Evolutionary conservation across 805 yeast genomes (phyloP).

Genomic region (Candida germanica): DNA sequence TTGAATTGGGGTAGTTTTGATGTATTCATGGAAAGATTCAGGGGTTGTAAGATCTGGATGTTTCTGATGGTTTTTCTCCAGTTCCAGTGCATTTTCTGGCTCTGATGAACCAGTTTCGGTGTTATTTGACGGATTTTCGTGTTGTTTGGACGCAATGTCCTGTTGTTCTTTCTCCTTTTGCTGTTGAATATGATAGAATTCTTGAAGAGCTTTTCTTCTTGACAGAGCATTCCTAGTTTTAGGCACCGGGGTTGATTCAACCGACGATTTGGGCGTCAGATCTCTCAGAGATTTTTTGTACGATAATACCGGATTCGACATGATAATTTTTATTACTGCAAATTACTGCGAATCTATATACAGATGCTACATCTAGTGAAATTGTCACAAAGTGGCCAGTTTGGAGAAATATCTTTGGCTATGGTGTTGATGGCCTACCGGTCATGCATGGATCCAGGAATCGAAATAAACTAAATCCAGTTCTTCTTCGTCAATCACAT

Average conservation of each 20-base stretch:
- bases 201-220: slow-evolving; percentile 41
- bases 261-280: slow-evolving; percentile 5
- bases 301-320: slow-evolving; percentile 26
- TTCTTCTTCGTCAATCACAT: slow-evolving; percentile 16
- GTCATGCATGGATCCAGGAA: slow-evolving; percentile 15
- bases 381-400: too few relatives aligned
- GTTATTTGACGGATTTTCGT: not conserved
- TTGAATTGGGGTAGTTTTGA: slow-evolving; percentile 22
- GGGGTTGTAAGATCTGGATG: slow-evolving; percentile 17
- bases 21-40: slow-evolving; percentile 18
- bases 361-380: too few relatives aligned
- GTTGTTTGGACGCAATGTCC: slow-evolving; percentile 4
- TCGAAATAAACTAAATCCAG: slow-evolving; percentile 15
- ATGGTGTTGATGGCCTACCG: too few relatives aligned
- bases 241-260: slow-evolving; percentile 1
- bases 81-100: not conserved
- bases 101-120: not conserved
- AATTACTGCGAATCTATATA: too few relatives aligned
- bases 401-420: too few relatives aligned
- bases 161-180: slow-evolving; percentile 12
- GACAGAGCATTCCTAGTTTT: slow-evolving; percentile 32
- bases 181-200: slow-evolving; percentile 34
- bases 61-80: not conserved
- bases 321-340: too few relatives aligned
- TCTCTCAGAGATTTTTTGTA: slow-evolving; percentile 27